Evolutionary conservation across 2,329 filamentous ascomycete genomes (phyloP).

Genomic region (Fusarium protoensiforme): DNA sequence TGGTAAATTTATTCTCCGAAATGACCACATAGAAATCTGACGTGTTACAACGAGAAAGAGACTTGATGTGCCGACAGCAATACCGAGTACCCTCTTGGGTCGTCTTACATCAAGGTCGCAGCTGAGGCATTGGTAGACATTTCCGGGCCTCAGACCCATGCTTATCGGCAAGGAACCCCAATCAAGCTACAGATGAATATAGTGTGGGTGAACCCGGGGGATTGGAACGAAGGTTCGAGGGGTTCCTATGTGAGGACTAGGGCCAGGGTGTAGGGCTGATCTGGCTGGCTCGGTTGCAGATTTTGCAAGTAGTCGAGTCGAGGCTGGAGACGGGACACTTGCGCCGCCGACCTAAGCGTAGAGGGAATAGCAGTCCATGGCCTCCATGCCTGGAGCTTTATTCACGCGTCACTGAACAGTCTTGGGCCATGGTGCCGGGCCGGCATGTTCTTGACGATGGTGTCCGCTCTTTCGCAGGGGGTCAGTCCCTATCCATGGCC

Average conservation of each 20-base stretch:
- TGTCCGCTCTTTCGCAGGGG: background rate
- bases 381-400: background rate
- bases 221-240: background rate
- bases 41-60: background rate
- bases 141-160: background rate
- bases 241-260: background rate
- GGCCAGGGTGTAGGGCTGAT: background rate
- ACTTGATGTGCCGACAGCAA: background rate
- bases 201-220: background rate
- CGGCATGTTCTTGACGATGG: background rate
- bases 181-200: background rate
- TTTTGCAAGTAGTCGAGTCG: background rate
- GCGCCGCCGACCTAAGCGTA: background rate
- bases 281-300: background rate
- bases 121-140: background rate
- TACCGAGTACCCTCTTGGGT: background rate
- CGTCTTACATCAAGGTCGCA: background rate
- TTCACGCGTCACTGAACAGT: background rate
- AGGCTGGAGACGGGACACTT: background rate
- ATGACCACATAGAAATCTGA: background rate
- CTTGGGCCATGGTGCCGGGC: background rate
- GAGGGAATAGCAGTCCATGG: background rate
- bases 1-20: background rate
- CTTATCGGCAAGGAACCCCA: background rate
- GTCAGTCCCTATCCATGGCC: background rate